Base-by-base conservation (phyloP, 2,329 filamentous ascomycete species). In the Lasiodiplodia hormozganensis region DNA sequence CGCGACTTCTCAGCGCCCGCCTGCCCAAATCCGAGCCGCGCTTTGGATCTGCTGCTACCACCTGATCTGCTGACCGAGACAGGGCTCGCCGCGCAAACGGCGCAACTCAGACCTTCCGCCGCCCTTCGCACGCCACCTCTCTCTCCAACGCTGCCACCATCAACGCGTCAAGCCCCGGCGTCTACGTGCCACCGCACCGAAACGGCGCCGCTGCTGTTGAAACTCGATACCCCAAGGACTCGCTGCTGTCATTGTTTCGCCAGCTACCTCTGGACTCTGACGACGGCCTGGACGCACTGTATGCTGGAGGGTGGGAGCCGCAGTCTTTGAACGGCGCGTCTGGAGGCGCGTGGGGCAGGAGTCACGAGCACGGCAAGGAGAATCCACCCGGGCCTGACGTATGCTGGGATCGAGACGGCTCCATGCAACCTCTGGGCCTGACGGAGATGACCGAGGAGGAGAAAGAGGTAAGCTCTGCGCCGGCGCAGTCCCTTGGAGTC, bases 361-460 rank as follows among this genome's bases (percentile, higher is more conserved):
- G 85, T 73, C 87, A 88, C 69, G 94, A 97, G 72, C 87, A 81
- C 60, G 74, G 86, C 69, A 91, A 93, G 77, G 89, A 91, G 71
- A 84, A 86, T 71, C 89, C 89, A 69, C 88, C 92, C 75, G 94
- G 95, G 54, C 92, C 94, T n/a, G 93, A 96, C 71, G 88, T 95
- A 52, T 98, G 94, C 79, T 99, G 95, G 96, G 92, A 97, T 76
- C 82, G 87, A 69, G 86, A 86, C 69, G 93, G 92, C 28, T 86
- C 86, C 65, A 85, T 89, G 54, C 86, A 88, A 71, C 93, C 94
- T 7, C 84, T 97, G 71, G 89, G 89, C 36, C 79, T 97, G 71
- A 85, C 88, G 70, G 89, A 92, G 53, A 89, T 97, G 88, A 87
- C 84, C 38, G 87, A 90, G 57, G 87, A 89, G 65, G 89, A 90